These are phyloP conservation scores for Aureobasidium lini DNA, from an alignment of 2,329 filamentous ascomycete genomes.

Conservation along the genomic window DNA sequence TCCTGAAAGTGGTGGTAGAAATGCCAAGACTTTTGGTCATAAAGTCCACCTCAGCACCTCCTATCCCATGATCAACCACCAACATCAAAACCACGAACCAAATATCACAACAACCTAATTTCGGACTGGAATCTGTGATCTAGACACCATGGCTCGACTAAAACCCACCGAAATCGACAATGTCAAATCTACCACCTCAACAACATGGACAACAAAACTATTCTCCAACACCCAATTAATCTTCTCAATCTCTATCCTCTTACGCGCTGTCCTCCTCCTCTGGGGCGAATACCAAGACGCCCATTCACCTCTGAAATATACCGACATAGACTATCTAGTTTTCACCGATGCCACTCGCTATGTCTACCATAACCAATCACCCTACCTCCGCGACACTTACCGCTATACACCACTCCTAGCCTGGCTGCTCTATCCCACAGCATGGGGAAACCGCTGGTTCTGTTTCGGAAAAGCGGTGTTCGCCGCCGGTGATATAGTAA, in stretches of 20 bases:
- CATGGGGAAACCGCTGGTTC: conserved; percentile 58
- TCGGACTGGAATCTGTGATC: too few relatives aligned
- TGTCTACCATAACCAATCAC: conserved; percentile 58
- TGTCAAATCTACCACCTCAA: neutral
- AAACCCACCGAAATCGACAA: neutral
- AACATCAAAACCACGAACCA: too few relatives aligned
- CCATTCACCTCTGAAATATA: conserved; percentile 89
- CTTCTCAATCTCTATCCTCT: conserved; percentile 43
- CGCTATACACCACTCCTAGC: conserved; percentile 91
- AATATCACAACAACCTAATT: too few relatives aligned
- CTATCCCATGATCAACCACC: neutral
- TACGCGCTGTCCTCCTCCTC: conserved; percentile 67
- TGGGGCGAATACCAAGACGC: conserved; percentile 93
- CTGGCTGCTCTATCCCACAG: conserved; percentile 81
- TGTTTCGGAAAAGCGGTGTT: conserved; percentile 85
- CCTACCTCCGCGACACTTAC: conserved; percentile 88
- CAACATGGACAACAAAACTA: neutral
- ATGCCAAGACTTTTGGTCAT: conserved; percentile 5
- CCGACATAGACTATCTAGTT: conserved; percentile 96
- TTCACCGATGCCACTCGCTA: conserved; percentile 92
- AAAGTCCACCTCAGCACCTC: conserved; percentile 1
- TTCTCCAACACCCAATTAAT: conserved; percentile 21
- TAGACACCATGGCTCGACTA: neutral
- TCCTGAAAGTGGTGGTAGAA: neutral
- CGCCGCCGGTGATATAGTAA: conserved; percentile 71